These are phyloP conservation scores for Schoenoplectus tabernaemontani DNA, from an alignment of 202 grass and related monocot genomes.

Conservation along the genomic window DNA sequence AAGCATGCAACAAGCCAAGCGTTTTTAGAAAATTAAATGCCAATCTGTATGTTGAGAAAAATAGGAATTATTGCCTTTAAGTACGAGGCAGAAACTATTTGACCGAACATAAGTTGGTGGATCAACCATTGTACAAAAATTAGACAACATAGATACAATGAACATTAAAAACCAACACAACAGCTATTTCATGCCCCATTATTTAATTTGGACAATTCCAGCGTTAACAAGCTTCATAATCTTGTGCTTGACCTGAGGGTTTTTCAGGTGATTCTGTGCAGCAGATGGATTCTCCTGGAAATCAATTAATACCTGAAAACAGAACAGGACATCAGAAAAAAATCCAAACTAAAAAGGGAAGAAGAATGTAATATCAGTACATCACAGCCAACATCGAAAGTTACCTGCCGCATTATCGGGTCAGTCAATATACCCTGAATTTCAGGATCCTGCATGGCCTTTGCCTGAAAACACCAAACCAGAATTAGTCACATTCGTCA, in stretches of 20 bases:
- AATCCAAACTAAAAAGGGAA: not conserved
- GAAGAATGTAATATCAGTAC: not conserved
- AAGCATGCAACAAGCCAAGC: too few relatives aligned
- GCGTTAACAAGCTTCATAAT: slow-evolving; percentile 74
- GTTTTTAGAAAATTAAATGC: too few relatives aligned
- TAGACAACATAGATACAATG: not conserved
- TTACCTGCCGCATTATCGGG: slow-evolving; percentile 87
- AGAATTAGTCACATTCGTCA: not conserved
- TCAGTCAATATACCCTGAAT: slow-evolving; percentile 80
- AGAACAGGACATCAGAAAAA: not conserved
- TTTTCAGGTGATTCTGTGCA: slow-evolving; percentile 69
- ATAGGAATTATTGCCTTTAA: too few relatives aligned
- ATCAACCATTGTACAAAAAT: slow-evolving; percentile 21
- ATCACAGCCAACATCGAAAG: not conserved
- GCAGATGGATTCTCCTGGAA: slow-evolving; percentile 78
- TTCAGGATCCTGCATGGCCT: slow-evolving; percentile 88
- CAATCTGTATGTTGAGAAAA: too few relatives aligned
- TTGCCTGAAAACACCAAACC: slow-evolving; percentile 41
- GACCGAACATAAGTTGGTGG: not conserved
- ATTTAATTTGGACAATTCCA: slow-evolving; percentile 76
- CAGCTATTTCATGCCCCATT: not conserved
- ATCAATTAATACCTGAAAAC: slow-evolving; percentile 54
- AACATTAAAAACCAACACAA: slow-evolving; percentile 7
- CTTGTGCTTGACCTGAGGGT: slow-evolving; percentile 75
- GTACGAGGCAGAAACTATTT: not conserved